These are phyloP conservation scores for Citrus maxima DNA, from an alignment of 345 rosid species.

Conservation along the genomic window DNA sequence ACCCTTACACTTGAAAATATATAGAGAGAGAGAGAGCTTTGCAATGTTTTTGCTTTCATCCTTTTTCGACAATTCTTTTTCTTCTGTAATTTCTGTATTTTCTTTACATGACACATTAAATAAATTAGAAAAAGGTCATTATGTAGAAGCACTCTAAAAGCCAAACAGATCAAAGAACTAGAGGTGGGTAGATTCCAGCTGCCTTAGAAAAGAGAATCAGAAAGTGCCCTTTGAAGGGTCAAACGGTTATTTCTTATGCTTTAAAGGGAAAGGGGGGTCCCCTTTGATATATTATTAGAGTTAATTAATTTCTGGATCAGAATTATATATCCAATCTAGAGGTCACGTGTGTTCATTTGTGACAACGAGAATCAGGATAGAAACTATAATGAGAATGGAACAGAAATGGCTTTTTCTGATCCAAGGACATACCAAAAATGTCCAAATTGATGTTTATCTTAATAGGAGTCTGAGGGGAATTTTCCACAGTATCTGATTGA, in stretches of 20 bases:
- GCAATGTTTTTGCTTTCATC: background rate
- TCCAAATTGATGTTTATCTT: background rate
- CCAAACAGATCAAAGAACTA: background rate
- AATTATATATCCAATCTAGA: background rate
- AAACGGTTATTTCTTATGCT: background rate
- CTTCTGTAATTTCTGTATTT: background rate
- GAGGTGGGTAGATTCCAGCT: background rate
- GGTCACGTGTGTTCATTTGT: slow-evolving; percentile 20
- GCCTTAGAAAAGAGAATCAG: slow-evolving; percentile 4
- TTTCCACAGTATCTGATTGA: slow-evolving; percentile 14
- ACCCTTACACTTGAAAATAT: too few species aligned
- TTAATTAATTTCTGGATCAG: background rate
- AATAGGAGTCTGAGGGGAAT: background rate
- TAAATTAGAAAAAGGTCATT: too few species aligned
- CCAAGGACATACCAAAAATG: slow-evolving; percentile 13
- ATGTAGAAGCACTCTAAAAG: background rate
- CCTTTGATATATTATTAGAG: background rate
- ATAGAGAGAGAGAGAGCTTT: too few species aligned
- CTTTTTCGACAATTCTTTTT: background rate
- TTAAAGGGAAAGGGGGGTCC: background rate
- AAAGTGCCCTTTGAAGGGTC: slow-evolving; percentile 14
- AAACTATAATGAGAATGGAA: slow-evolving; percentile 29
- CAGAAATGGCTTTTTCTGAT: slow-evolving; percentile 26
- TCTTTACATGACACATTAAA: background rate
- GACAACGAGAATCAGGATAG: slow-evolving; percentile 21